These are phyloP conservation scores for Cylindrotheca fusiformis DNA, from an alignment of 108 stramenopile species.

Conservation along the genomic window DNA sequence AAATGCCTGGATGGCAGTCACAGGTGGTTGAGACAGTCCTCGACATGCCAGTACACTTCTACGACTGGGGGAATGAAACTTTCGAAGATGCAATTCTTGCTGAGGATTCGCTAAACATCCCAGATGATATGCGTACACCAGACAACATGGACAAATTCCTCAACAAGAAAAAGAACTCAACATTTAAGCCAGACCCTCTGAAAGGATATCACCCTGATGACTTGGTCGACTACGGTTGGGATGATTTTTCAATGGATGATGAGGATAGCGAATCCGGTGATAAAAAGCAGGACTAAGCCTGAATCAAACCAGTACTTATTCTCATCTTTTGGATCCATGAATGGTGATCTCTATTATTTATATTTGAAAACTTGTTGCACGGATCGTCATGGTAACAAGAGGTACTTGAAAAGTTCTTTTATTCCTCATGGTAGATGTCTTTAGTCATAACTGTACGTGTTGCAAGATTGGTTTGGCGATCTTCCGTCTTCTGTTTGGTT, in stretches of 20 bases:
- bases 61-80: constrained; percentile 64
- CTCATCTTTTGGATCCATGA: no score
- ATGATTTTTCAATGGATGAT: constrained; percentile 19
- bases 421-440: no score
- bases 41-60: constrained; percentile 72
- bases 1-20: constrained; percentile 75
- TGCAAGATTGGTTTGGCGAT: no score
- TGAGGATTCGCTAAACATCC: constrained; percentile 18
- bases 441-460: no score
- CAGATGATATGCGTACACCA: constrained; percentile 10
- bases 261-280: constrained; percentile 5
- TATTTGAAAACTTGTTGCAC: no score
- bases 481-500: no score
- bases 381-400: no score
- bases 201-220: constrained; percentile 38
- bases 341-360: no score
- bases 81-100: constrained; percentile 13
- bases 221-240: constrained; percentile 25
- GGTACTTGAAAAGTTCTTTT: no score
- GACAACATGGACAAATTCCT: constrained; percentile 31
- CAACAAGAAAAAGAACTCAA: constrained; percentile 28
- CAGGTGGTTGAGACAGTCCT: constrained; percentile 66
- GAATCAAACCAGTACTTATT: background rate
- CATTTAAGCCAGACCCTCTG: constrained; percentile 26
- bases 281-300: background rate